Percentiles rank a stretch among this genome's conserved stretches.
Conservation (phyloP, 257 asterid species). For the Vinca minor region DNA sequence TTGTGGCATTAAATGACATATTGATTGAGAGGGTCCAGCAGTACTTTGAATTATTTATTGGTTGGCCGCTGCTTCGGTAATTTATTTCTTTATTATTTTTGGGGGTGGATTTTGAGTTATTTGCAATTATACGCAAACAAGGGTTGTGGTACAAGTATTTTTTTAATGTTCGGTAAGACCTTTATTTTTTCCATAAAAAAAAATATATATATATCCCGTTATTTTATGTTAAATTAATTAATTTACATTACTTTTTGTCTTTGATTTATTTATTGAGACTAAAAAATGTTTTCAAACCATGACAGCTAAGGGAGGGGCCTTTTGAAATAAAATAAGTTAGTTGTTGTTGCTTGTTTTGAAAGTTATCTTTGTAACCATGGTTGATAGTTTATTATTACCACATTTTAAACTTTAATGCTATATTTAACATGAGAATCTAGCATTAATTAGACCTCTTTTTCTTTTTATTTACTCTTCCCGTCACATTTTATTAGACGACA, state of each 20-base stretch:
- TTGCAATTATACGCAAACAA: conserved; percentile 38
- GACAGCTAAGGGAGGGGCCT: conserved; percentile 18
- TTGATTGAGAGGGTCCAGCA: conserved; percentile 44
- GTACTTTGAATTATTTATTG: conserved; percentile 22
- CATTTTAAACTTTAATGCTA: not conserved
- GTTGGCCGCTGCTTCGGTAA: conserved; percentile 25
- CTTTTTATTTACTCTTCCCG: too few relatives aligned
- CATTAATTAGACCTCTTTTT: not conserved
- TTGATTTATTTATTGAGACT: conserved; percentile 6
- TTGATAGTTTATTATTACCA: conserved; percentile 1
- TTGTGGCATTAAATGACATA: conserved; percentile 49
- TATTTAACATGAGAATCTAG: not conserved
- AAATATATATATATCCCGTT: too few relatives aligned
- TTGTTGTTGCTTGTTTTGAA: conserved; percentile 12
- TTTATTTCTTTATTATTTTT: conserved; percentile 20
- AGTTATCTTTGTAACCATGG: conserved; percentile 10
- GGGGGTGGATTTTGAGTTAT: conserved; percentile 12
- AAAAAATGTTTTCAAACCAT: conserved; percentile 15
- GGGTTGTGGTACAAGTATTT: not conserved
- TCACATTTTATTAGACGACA: too few relatives aligned
- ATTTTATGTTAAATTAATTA: not conserved
- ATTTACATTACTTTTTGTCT: not conserved
- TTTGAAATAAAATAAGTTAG: conserved; percentile 4
- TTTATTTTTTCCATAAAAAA: not conserved
- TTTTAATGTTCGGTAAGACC: not conserved